Evolutionary conservation across 257 asterid species (phyloP), one percentile per base, ranked within the genome.

Genomic region (Pogostemon cablin): DNA sequence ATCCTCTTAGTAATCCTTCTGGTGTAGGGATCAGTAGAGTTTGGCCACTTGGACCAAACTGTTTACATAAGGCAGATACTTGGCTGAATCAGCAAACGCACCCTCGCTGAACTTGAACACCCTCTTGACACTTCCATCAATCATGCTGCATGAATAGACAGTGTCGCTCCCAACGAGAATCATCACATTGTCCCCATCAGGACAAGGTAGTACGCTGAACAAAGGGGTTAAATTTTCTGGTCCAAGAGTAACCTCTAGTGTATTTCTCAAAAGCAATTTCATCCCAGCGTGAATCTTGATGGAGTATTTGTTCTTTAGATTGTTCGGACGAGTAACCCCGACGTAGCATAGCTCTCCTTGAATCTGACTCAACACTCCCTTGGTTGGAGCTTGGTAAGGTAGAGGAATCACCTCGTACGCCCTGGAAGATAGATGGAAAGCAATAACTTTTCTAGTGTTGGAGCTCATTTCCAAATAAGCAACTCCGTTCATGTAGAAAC

Each of bases 291-390:
- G 60, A 50, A 86, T 39, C 64, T 9, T 69, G n/a, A 86, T 55
- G 3, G 10, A 9, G 75, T 32, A 82, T 8, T n/a, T 49, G 38
- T 68, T 66, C 2, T 34, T 48, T 25, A 25, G 32, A 2, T 6
- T 0, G 8, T 0, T 0, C 7, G 0, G 11, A 4, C 32, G 48
- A 25, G 52, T 11, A 62, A 73, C 41, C 11, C 74, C 48, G 5
- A 86, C 74, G 62, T 80, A 86, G 79, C 84, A 74, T 0, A 81
- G 34, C 82, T 84, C 89, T 39, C 80, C 87, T 1, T 63, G 58
- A 15, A 78, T 72, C 71, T 67, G 72, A 0, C 81, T 67, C 81
- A 86, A 41, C 52, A 78, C 42, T 12, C 89, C 91, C 0, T 62
- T 63, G 0, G 8, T 5, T 1, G 69, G 73, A 7, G 67, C 35